Conservation (phyloP, 768 basidiomycete species). For the Trametes coccinea region DNA sequence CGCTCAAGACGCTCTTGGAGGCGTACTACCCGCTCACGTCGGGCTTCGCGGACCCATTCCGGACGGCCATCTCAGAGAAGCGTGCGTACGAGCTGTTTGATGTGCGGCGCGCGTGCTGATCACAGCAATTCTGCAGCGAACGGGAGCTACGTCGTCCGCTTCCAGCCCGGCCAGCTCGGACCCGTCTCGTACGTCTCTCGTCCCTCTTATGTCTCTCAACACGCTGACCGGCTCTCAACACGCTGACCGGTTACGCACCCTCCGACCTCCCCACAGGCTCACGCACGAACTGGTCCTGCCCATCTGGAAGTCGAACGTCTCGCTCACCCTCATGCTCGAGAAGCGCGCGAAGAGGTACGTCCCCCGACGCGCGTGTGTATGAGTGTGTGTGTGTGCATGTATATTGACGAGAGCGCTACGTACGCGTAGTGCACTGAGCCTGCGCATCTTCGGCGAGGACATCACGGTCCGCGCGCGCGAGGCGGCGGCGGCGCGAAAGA, state of each 20-base stretch:
- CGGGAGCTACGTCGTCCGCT: constrained; percentile 74
- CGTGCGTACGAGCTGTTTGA: constrained; percentile 42
- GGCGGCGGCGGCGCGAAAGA: constrained; percentile 31
- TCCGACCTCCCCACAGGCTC: too few species aligned
- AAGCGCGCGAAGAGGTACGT: constrained; percentile 87
- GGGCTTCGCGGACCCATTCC: constrained; percentile 65
- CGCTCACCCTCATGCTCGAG: constrained; percentile 90
- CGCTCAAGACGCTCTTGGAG: constrained; percentile 67
- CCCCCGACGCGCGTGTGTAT: neutral
- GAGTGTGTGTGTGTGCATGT: too few species aligned
- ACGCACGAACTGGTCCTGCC: constrained; percentile 87
- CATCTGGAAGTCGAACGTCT: constrained; percentile 91
- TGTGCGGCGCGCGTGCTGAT: neutral
- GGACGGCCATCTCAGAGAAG: constrained; percentile 48
- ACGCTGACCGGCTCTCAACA: too few species aligned
- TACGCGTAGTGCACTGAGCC: constrained; percentile 70
- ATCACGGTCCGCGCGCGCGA: constrained; percentile 55
- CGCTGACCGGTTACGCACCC: too few species aligned
- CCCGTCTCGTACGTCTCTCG: constrained; percentile 52
- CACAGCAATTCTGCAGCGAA: constrained; percentile 40
- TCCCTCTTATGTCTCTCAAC: neutral
- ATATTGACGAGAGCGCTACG: neutral
- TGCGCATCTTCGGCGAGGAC: constrained; percentile 83
- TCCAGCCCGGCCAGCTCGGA: constrained; percentile 54
- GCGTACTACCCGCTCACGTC: constrained; percentile 78